Base-by-base conservation (phyloP, 2,329 filamentous ascomycete species). In the Diaporthe australafricana region DNA sequence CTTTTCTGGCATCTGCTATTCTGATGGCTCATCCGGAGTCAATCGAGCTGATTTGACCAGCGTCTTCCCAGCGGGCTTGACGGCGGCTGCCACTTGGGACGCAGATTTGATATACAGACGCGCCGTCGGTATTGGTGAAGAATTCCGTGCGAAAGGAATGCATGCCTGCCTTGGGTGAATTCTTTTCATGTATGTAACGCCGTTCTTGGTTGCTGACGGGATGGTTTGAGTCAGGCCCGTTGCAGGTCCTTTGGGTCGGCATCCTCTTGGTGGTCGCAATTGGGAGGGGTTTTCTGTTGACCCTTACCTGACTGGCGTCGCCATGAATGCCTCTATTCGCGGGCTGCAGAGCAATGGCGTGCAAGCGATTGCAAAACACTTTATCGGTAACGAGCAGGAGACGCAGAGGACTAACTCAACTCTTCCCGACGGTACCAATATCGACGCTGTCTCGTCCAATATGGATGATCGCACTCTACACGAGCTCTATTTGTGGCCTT, bases 361-460 rank as follows among this genome's bases (percentile, higher is more conserved):
- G 1, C 27, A 32, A 3, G 25, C 27, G 9, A 32, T 20, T 4
- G 53, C 70, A 9, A 71, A 94, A 82, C 93, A 95, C 77, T 93
- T 86, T 66, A 83, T 95, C 22, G 87, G 83, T 68, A 94, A 85
- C 53, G 77, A 78, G 70, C 77, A 78, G 62, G 77, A 78, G 62
- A 77, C 77, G 3, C 72, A 77, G 89, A 92, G 81, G 87, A 90
- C 78, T 91, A 25, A 60, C 20, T 27, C 20, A 6, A 12, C 30
- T 25, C 62, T 17, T 22, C 92, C 86, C 84, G 90, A 87, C 74
- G 72, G n/a, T n/a, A n/a, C n/a, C n/a, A n/a, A n/a, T n/a, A n/a
- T n/a, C n/a, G n/a, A n/a, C n/a, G n/a, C n/a, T n/a, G n/a, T n/a
- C n/a, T n/a, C n/a, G n/a, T n/a, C 82, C 66, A 86, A 86, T 68